Base-by-base conservation (phyloP, 441 rosid species). In the Manihot esculenta region DNA sequence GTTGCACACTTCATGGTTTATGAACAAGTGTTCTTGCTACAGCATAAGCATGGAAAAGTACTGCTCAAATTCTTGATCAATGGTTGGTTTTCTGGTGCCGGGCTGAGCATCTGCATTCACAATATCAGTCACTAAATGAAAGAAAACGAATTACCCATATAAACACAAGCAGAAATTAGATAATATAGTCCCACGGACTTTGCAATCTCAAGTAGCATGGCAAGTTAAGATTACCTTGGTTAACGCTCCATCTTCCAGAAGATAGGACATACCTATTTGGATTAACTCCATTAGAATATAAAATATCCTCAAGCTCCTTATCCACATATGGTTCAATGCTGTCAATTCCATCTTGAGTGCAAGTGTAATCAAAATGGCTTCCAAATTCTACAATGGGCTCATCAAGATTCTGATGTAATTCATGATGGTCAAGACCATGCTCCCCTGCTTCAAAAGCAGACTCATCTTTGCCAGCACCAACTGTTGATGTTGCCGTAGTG, bases 11-110 rank as follows among this genome's bases (percentile, higher is more conserved):
- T 35, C 26, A 50, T 61, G 53, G 55, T 38, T 23, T 20, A 23
- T 10, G 21, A 0, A 20, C 3, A 53, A 21, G 33, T 10, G 30
- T 27, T 44, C 41, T 59, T 11, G 47, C 83, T 86, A 86, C 76
- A 91, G 65, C 93, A 89, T 85, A 54, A 91, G 86, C 73, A 1
- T 78, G 41, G 97, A 91, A 80, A 91, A 91, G 75, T 87, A 86
- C 72, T 86, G 84, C 84, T 91, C 94, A 53, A 89, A 91, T 77
- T 91, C 97, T 81, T 86, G 89, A 82, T 91, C 97, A 68, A 89
- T 91, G 13, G 94, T 90, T 24, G 89, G 96, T 75, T 85, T 83
- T 68, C 79, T 76, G 12, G 68, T 47, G 35, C 60, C 51, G 20
- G 55, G 30, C 73, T 69, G 57, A 33, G 64, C 61, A 23, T 78